Evolutionary conservation across 257 asterid genomes (phyloP).

Genomic region (Salvia hispanica): DNA sequence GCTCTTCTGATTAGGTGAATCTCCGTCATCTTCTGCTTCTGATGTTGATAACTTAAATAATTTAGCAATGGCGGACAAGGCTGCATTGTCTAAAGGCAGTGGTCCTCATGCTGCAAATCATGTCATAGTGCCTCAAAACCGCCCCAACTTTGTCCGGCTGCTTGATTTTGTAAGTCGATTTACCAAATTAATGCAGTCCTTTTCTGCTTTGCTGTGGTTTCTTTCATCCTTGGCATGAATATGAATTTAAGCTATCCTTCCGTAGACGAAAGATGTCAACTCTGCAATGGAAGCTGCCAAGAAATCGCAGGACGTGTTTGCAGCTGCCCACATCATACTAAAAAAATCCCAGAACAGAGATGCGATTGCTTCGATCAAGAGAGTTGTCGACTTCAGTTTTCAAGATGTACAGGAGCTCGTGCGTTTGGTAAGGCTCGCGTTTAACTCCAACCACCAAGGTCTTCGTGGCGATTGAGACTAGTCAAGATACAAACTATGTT

Average conservation of each 20-base stretch:
- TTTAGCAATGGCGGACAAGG: conserved; percentile 59
- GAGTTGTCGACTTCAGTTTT: conserved; percentile 76
- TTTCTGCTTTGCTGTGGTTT: conserved; percentile 5
- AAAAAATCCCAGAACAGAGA: conserved; percentile 62
- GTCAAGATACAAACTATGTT: conserved; percentile 49
- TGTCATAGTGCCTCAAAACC: conserved; percentile 60
- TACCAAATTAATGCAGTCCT: conserved; percentile 11
- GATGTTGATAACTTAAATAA: conserved; percentile 84
- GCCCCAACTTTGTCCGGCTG: conserved; percentile 62
- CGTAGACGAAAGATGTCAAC: conserved; percentile 68
- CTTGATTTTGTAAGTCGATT: conserved; percentile 83
- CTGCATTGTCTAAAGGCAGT: conserved; percentile 57
- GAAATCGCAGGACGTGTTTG: conserved; percentile 60
- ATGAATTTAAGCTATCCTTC: conserved; percentile 24
- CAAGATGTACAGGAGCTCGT: conserved; percentile 71
- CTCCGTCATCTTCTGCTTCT: conserved; percentile 95
- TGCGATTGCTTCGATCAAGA: conserved; percentile 56
- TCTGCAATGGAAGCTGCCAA: conserved; percentile 91
- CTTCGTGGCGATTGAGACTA: conserved; percentile 39
- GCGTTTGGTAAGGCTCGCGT: conserved; percentile 58
- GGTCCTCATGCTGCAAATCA: conserved; percentile 62
- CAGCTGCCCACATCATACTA: conserved; percentile 56
- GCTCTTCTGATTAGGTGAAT: conserved; percentile 68
- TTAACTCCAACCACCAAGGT: conserved; percentile 59
- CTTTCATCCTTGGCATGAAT: background rate